Conservation (phyloP, 768 basidiomycete genomes). For the Suillus cothurnatus region DNA sequence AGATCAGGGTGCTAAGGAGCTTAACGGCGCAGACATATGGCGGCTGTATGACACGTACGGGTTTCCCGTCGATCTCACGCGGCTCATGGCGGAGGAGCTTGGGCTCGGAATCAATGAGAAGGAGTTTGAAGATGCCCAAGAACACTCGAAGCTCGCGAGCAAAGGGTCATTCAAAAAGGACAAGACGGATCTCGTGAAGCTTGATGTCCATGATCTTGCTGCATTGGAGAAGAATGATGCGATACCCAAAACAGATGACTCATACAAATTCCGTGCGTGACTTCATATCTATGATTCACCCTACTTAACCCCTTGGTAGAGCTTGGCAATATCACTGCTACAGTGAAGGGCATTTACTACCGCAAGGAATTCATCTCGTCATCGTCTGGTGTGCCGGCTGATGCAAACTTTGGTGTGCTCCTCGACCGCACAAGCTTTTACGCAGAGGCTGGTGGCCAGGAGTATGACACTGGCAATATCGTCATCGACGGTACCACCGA, state of each 20-base stretch:
- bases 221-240: conserved; percentile 73
- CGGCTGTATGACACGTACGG: conserved; percentile 97
- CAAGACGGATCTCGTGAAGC: conserved; percentile 69
- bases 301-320: conserved; percentile 41
- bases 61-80: conserved; percentile 95
- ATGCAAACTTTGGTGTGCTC: conserved; percentile 76
- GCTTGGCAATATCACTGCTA: conserved; percentile 74
- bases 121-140: conserved; percentile 89
- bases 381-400: conserved; percentile 66
- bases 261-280: conserved; percentile 82
- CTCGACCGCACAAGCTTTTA: conserved; percentile 96
- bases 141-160: conserved; percentile 87
- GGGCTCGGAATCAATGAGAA: conserved; percentile 81
- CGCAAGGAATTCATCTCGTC: conserved; percentile 73
- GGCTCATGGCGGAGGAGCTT: conserved; percentile 95
- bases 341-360: conserved; percentile 83
- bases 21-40: conserved; percentile 95
- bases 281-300: neutral
- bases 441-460: conserved; percentile 96
- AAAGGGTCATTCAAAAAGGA: conserved; percentile 80
- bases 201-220: conserved; percentile 95
- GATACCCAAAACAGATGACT: conserved; percentile 93
- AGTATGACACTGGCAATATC: conserved; percentile 94
- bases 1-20: conserved; percentile 59
- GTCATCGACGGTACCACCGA: conserved; percentile 89